Conservation (phyloP, 768 basidiomycete species). For the Clavaria fumosa region DNA sequence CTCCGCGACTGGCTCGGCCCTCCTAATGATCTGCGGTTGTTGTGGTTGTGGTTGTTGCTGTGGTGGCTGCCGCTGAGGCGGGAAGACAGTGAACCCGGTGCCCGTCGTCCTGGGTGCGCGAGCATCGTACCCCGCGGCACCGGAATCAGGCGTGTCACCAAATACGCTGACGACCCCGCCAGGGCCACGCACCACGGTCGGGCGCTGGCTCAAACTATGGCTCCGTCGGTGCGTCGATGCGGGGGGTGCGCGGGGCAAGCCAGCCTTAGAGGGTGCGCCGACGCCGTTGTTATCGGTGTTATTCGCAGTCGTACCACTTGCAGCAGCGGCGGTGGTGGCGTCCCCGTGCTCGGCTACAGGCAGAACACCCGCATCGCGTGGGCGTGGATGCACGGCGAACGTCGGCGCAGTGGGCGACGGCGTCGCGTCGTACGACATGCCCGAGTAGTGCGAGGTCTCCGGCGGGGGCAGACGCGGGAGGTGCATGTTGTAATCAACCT, state of each 20-base stretch:
- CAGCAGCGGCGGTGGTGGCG: background rate
- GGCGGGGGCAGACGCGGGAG: constrained; percentile 71
- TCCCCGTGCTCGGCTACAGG: constrained; percentile 19
- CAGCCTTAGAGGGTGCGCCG: constrained; percentile 9
- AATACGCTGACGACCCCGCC: constrained; percentile 50
- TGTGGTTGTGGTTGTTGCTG: too few species aligned
- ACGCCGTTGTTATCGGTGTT: background rate
- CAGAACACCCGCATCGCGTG: constrained; percentile 48
- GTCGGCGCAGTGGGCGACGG: constrained; percentile 45
- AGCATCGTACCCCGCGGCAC: constrained; percentile 28
- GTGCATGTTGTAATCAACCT: constrained; percentile 70
- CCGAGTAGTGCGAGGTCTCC: constrained; percentile 67
- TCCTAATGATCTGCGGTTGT: constrained; percentile 21
- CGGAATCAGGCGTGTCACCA: constrained; percentile 25
- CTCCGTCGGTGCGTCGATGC: constrained; percentile 69
- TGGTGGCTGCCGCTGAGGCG: too few species aligned
- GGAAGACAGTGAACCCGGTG: constrained; percentile 45
- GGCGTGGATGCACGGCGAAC: constrained; percentile 42
- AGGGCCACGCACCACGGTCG: constrained; percentile 26
- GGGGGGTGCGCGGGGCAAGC: constrained; percentile 51
- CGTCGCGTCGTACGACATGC: constrained; percentile 60
- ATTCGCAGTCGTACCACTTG: background rate
- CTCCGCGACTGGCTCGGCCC: constrained; percentile 18
- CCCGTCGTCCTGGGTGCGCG: constrained; percentile 43
- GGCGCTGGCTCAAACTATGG: constrained; percentile 71